Percentiles rank a stretch among this genome's conserved stretches.
These are phyloP conservation scores for Melanomma pulvis-pyrius DNA, from an alignment of 495 filamentous ascomycete genomes.

Conservation along the genomic window DNA sequence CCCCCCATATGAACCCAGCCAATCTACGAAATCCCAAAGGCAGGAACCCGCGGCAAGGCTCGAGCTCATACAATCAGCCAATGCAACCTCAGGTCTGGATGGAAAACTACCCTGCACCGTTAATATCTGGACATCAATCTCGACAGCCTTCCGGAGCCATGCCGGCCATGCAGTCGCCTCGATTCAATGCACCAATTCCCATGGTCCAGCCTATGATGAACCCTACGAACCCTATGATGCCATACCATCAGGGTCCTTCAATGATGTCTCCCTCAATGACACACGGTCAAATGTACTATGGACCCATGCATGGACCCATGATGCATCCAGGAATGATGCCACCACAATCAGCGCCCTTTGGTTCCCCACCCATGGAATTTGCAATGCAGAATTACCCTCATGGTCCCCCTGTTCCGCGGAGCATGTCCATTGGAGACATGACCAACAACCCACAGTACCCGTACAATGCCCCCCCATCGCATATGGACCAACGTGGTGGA, in stretches of 20 bases:
- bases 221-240: neutral
- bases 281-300: neutral
- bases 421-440: constrained; percentile 17
- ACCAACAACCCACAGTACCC: constrained; percentile 17
- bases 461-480: neutral
- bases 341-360: neutral
- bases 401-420: neutral
- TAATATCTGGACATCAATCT: neutral
- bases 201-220: neutral
- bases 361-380: neutral
- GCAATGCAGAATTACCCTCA: neutral
- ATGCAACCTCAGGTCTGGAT: constrained; percentile 1
- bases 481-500: neutral
- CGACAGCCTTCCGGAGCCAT: constrained; percentile 11
- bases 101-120: constrained; percentile 1
- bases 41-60: neutral
- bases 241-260: neutral
- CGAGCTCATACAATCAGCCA: constrained; percentile 6
- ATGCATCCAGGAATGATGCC: constrained; percentile 1
- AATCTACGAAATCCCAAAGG: neutral
- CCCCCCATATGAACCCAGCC: neutral
- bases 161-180: constrained; percentile 10
- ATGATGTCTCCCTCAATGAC: neutral
- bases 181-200: neutral
- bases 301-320: constrained; percentile 2